These are phyloP conservation scores for Populus trichocarpa DNA, from an alignment of 441 rosid species.

Conservation along the genomic window DNA sequence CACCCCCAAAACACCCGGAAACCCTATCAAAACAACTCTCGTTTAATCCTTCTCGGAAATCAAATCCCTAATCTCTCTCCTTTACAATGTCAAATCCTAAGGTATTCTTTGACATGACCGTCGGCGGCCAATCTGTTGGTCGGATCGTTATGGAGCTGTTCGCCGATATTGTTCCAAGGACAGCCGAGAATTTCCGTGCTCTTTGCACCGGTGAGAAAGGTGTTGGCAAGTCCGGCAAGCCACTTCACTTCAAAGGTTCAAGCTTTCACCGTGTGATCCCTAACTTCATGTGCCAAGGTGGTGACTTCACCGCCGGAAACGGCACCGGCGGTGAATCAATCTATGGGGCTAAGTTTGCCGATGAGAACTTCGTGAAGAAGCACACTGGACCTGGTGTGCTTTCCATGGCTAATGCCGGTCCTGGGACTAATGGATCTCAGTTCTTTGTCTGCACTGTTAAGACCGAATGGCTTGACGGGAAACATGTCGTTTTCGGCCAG, in stretches of 20 bases:
- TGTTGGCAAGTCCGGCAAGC: slow-evolving; percentile 46
- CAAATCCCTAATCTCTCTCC: background rate
- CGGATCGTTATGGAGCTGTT: slow-evolving; percentile 78
- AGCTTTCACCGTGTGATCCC: slow-evolving; percentile 76
- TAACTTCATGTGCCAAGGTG: slow-evolving; percentile 74
- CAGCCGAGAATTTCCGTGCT: slow-evolving; percentile 85
- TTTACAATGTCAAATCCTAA: slow-evolving; percentile 51
- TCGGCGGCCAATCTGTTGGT: slow-evolving; percentile 59
- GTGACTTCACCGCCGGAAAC: slow-evolving; percentile 77
- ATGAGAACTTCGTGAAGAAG: slow-evolving; percentile 74
- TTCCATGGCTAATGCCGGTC: slow-evolving; percentile 87
- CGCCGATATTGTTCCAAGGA: slow-evolving; percentile 57
- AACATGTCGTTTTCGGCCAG: slow-evolving; percentile 85
- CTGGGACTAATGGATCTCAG: slow-evolving; percentile 71
- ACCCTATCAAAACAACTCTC: slow-evolving; percentile 3
- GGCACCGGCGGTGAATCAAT: slow-evolving; percentile 88
- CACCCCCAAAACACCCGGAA: background rate
- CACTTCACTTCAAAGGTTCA: slow-evolving; percentile 76
- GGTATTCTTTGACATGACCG: slow-evolving; percentile 71
- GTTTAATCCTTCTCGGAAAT: background rate
- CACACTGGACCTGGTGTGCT: slow-evolving; percentile 75
- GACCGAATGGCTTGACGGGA: slow-evolving; percentile 79
- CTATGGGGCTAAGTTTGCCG: slow-evolving; percentile 67
- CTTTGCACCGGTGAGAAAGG: slow-evolving; percentile 93
- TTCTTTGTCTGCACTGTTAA: slow-evolving; percentile 66